phyloP scores from a whole-genome alignment of 2,329 filamentous ascomycete genomes.

The Talaromyces islandicus region DNA sequence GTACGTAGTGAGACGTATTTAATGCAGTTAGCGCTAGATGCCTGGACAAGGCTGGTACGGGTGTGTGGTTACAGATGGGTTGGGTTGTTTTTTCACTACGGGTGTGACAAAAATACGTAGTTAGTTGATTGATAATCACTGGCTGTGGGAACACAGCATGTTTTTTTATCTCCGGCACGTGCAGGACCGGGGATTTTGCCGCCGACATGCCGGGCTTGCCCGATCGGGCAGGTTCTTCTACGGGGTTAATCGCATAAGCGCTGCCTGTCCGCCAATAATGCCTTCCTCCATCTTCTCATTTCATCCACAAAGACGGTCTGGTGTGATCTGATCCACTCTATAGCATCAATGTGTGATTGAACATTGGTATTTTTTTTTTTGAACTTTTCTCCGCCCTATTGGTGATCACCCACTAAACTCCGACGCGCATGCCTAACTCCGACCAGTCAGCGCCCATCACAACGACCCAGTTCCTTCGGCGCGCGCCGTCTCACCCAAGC shows the following conservation, averaged over 20 bases:
- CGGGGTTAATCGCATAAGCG: background rate
- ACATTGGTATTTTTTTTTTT: background rate
- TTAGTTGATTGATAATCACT: too few relatives aligned
- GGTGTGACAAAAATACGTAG: too few relatives aligned
- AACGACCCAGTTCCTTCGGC: background rate
- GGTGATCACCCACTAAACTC: background rate
- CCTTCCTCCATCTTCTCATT: background rate
- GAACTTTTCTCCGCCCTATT: too few relatives aligned
- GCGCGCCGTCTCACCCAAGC: background rate
- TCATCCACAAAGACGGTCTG: background rate
- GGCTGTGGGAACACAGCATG: background rate
- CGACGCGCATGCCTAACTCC: background rate
- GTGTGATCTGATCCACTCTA: background rate
- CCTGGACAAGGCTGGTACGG: too few relatives aligned
- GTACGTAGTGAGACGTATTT: too few relatives aligned
- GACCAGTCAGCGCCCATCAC: too few relatives aligned
- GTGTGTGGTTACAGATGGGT: too few relatives aligned
- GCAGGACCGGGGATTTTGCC: background rate
- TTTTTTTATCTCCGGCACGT: background rate
- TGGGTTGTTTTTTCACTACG: too few relatives aligned
- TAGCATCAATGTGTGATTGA: background rate
- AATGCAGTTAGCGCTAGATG: too few relatives aligned
- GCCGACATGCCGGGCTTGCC: background rate
- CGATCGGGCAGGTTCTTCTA: background rate
- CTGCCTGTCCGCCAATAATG: too few relatives aligned